A percentile compares a stretch with the other conserved stretches of the same genome.
These are phyloP conservation scores for Trametes coccinea DNA, from an alignment of 768 basidiomycete genomes.

Conservation along the genomic window DNA sequence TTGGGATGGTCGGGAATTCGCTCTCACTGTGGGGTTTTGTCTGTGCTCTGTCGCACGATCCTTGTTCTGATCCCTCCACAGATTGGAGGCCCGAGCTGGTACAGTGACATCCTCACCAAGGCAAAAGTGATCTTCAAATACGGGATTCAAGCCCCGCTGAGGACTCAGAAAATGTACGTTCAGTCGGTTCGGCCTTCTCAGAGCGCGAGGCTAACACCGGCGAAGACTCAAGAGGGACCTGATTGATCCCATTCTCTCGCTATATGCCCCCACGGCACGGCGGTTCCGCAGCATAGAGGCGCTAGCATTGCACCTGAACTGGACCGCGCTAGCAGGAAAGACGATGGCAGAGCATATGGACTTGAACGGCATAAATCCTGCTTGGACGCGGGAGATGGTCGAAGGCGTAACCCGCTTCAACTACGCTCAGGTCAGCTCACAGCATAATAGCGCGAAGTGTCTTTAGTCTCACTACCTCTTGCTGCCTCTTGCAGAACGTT, in stretches of 20 bases:
- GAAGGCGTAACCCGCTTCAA: slow-evolving; percentile 83
- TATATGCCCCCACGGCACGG: slow-evolving; percentile 58
- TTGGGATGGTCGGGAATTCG: slow-evolving; percentile 80
- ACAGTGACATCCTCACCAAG: slow-evolving; percentile 64
- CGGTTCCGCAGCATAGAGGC: slow-evolving; percentile 63
- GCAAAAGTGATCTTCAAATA: slow-evolving; percentile 78
- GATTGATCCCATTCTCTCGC: slow-evolving; percentile 48
- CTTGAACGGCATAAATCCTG: slow-evolving; percentile 51
- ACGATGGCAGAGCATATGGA: slow-evolving; percentile 60
- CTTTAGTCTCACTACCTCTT: not conserved
- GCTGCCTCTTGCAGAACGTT: slow-evolving; percentile 49
- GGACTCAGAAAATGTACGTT: slow-evolving; percentile 55
- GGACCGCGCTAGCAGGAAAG: slow-evolving; percentile 49
- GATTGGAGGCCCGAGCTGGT: slow-evolving; percentile 35
- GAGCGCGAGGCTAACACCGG: not conserved
- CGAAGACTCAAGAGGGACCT: slow-evolving; percentile 52
- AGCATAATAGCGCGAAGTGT: not conserved
- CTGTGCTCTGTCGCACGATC: not conserved
- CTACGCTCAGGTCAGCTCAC: slow-evolving; percentile 65
- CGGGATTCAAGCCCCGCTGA: slow-evolving; percentile 61
- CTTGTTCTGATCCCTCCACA: slow-evolving; percentile 22
- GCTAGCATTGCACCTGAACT: slow-evolving; percentile 53
- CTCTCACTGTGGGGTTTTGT: slow-evolving; percentile 53
- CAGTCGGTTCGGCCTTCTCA: not conserved
- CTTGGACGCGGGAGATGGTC: slow-evolving; percentile 71